A percentile compares a stretch with the other conserved stretches of the same genome.
Conservation (phyloP, 2,329 filamentous ascomycete genomes). For the Colletotrichum sp. region DNA sequence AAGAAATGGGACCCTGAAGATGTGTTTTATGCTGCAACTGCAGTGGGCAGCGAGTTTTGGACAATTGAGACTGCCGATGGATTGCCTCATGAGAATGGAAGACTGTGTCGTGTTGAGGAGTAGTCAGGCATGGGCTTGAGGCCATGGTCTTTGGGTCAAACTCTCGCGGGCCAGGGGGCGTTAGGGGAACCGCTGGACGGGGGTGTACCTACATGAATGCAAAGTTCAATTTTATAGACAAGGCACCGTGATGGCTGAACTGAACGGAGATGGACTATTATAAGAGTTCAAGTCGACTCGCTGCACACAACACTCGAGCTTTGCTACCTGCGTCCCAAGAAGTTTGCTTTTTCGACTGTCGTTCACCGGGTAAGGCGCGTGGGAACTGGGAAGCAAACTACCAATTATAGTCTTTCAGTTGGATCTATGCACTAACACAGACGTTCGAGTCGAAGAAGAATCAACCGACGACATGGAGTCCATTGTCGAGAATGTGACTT, state of each 20-base stretch:
- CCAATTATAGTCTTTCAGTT: neutral
- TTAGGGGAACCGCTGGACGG: fast-evolving
- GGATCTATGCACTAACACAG: neutral
- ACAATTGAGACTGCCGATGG: constrained; percentile 8
- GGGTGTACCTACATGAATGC: neutral
- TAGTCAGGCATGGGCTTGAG: neutral
- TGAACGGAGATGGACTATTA: neutral
- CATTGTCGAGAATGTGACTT: neutral
- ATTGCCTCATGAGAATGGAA: constrained; percentile 7
- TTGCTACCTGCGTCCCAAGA: neutral
- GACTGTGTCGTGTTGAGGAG: neutral
- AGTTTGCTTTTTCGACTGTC: neutral
- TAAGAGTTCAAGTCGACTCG: neutral
- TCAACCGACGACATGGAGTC: neutral
- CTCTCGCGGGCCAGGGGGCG: neutral
- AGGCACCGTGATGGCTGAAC: neutral
- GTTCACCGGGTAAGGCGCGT: neutral
- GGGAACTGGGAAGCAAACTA: neutral
- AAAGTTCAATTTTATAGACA: neutral
- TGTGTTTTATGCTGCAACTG: constrained; percentile 32
- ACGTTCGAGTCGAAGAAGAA: neutral
- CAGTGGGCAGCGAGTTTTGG: constrained; percentile 31
- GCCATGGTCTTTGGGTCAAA: neutral
- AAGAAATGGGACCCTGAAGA: constrained; percentile 31
- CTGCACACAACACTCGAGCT: neutral